Base-by-base conservation (phyloP, 1,284 basidiomycete genomes). In the Tausonia pullulans region DNA sequence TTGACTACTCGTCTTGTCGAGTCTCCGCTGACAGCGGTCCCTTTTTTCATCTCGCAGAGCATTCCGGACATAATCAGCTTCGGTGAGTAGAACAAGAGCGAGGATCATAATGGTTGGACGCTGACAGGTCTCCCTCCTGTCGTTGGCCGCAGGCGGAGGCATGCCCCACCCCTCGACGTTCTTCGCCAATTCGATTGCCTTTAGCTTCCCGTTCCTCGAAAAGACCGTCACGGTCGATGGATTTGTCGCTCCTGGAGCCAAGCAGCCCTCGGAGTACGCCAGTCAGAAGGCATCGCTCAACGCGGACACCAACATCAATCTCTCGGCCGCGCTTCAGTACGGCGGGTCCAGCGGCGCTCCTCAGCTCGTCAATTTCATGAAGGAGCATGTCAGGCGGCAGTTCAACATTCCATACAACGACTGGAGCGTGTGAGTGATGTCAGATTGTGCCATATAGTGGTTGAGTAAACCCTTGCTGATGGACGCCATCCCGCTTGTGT, bases 291-390 rank as follows among this genome's bases (percentile, higher is more conserved):
- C 49, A 27, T 27, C 27, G 27, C 27, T 27, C 27, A 27, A 27
- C 14, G 27, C 58, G 44, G 53, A 63, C n/a, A n/a, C 54, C 39
- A 39, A 48, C 53, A 57, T 66, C 8, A 40, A 55, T 16, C 60
- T 66, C 10, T 43, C 55, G 11, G 5, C 39, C 6, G 55, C 50
- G 27, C 16, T 66, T 13, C 64, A 66, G 41, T 66, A 66, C 41
- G 67, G 69, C 53, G 54, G 69, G n/a, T 70, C 70, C 2, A 71
- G 67, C 50, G 74, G 74, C 3, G 67, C 73, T 10, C 59, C 61
- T 10, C 70, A 73, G 62, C 65, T 73, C 50, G 61, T 72, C 57
- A n/a, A 50, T 3, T 73, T 70, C 70, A 61, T 70, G 51, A 71
- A 67, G 50, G 71, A 72, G 65, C 72, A 74, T 60, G 64, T 73